Conservation (phyloP, 495 filamentous ascomycete species). For the Aspergillus ellipticus region DNA sequence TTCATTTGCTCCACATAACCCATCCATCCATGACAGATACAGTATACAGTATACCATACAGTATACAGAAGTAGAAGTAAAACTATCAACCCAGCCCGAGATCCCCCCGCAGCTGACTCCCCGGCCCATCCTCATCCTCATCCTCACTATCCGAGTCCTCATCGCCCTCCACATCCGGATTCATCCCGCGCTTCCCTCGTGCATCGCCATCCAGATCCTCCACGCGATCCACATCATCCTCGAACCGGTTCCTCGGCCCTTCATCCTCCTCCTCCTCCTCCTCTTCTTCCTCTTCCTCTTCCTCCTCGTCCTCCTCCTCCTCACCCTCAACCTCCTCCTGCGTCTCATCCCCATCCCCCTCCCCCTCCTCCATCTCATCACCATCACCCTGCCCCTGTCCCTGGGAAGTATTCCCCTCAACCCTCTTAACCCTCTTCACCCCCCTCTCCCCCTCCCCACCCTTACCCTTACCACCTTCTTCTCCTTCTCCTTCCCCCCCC, state of each 20-base stretch:
- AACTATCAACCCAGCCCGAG: conserved; percentile 33
- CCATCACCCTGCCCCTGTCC: conserved; percentile 52
- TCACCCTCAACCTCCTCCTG: conserved; percentile 49
- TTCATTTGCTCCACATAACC: no score
- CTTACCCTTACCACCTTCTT: conserved; percentile 39
- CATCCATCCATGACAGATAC: no score
- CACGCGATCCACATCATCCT: conserved; percentile 62
- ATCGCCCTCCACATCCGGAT: conserved; percentile 37
- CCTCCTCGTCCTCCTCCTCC: conserved; percentile 53
- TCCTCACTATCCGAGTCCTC: conserved; percentile 43
- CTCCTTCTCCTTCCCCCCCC: conserved; percentile 31
- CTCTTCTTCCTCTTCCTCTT: conserved; percentile 49
- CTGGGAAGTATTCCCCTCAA: conserved; percentile 37
- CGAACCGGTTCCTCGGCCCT: conserved; percentile 32
- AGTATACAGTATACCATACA: no score
- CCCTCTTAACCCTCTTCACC: conserved; percentile 50
- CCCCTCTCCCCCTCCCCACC: conserved; percentile 48
- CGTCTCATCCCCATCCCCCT: conserved; percentile 51
- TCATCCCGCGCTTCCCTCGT: conserved; percentile 25
- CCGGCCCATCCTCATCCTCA: conserved; percentile 43
- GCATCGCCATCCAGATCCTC: conserved; percentile 51
- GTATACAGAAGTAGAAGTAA: no score
- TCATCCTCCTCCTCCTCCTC: conserved; percentile 42
- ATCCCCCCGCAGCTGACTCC: conserved; percentile 40
- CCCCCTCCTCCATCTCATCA: conserved; percentile 42